Percentiles rank a stretch among this genome's conserved stretches.
Conservation (phyloP, 1,284 basidiomycete genomes). For the Dichomitus squalens region DNA sequence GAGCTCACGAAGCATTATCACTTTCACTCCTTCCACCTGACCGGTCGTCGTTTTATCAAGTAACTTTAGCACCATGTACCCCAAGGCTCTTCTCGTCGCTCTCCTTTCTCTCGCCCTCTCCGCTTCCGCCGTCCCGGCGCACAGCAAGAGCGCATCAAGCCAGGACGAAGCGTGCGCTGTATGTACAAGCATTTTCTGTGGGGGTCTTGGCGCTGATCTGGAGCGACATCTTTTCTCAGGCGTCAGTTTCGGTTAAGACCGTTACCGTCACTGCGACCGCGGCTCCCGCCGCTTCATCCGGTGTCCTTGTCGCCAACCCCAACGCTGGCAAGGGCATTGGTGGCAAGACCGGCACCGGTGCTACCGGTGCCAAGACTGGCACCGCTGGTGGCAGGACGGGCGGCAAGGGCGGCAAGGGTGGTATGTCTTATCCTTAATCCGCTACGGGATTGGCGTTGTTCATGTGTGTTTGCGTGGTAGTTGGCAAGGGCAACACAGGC, state of each 20-base stretch:
- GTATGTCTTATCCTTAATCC: not conserved
- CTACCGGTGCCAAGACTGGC: no score
- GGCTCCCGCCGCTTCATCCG: slow-evolving; percentile 17
- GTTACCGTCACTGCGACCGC: slow-evolving; percentile 27
- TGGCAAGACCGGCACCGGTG: not conserved
- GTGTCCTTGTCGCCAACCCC: slow-evolving; percentile 19
- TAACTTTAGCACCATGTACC: slow-evolving; percentile 33
- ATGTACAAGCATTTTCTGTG: not conserved
- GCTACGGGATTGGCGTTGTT: no score
- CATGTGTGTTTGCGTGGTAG: no score
- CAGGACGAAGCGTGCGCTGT: not conserved
- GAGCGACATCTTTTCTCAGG: not conserved
- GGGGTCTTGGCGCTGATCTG: slow-evolving; percentile 13
- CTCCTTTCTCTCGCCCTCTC: slow-evolving; percentile 33
- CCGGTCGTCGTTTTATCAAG: slow-evolving; percentile 24
- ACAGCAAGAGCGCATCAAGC: slow-evolving; percentile 11
- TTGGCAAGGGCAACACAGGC: not conserved
- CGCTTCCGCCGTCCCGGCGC: slow-evolving; percentile 14
- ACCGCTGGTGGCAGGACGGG: not conserved
- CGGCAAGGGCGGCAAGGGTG: not conserved
- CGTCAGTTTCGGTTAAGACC: slow-evolving; percentile 15
- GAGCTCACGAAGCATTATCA: slow-evolving; percentile 28
- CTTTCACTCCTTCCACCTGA: slow-evolving; percentile 27
- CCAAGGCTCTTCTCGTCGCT: slow-evolving; percentile 33
- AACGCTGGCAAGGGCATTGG: slow-evolving; percentile 9